A percentile compares a stretch with the other conserved stretches of the same genome.
phyloP scores from a whole-genome alignment of 441 rosid species.

The Erysimum cheiri region DNA sequence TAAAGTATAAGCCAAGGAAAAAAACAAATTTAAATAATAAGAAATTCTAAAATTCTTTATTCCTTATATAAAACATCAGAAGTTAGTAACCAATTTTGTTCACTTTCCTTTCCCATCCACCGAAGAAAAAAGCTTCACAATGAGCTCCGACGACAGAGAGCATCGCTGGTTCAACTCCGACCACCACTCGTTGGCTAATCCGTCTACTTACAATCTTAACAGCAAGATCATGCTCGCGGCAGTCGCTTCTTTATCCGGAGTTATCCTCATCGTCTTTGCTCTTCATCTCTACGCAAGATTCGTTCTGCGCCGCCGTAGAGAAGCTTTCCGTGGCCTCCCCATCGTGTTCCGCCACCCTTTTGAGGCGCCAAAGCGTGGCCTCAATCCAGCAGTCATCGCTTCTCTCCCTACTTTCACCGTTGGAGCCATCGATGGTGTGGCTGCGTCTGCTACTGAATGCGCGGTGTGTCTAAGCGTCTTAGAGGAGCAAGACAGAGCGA shows the following conservation, averaged over 20 bases:
- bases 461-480: conserved; percentile 61
- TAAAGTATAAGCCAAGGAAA: conserved; percentile 25
- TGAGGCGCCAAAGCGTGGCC: conserved; percentile 54
- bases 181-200: conserved; percentile 27
- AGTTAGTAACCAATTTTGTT: conserved; percentile 23
- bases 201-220: conserved; percentile 46
- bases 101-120: conserved; percentile 19
- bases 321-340: conserved; percentile 33
- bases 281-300: conserved; percentile 59
- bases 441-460: conserved; percentile 47
- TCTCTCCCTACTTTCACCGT: conserved; percentile 54
- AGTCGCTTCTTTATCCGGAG: conserved; percentile 49
- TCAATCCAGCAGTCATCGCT: conserved; percentile 54
- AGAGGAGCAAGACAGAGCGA: conserved; percentile 57
- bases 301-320: conserved; percentile 52
- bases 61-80: conserved; percentile 32
- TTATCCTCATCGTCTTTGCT: conserved; percentile 48
- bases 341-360: conserved; percentile 41
- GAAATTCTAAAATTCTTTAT: not conserved
- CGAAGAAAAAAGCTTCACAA: conserved; percentile 30
- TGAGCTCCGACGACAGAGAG: conserved; percentile 30
- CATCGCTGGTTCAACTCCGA: not conserved
- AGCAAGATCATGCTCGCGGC: conserved; percentile 61
- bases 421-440: conserved; percentile 16
- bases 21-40: not conserved